Evolutionary conservation across 2,329 filamentous ascomycete species (phyloP).

Genomic region (Ustilaginoidea virens): DNA sequence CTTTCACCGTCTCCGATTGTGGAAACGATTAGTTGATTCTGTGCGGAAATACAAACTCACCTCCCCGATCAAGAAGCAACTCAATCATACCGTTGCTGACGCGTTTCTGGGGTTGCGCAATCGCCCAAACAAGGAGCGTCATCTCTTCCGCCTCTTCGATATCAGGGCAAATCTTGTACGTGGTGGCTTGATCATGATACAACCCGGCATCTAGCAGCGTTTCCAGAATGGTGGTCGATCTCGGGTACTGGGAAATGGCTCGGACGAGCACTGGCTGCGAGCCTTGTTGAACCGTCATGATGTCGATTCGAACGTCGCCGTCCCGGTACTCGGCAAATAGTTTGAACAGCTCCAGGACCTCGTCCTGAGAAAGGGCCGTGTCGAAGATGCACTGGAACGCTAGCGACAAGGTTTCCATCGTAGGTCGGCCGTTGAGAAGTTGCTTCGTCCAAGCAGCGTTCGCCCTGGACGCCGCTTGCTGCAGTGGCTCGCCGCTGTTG

Average conservation of each 20-base stretch:
- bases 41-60: conserved; percentile 13
- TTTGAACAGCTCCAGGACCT: conserved; percentile 31
- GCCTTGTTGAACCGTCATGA: conserved; percentile 26
- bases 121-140: conserved; percentile 43
- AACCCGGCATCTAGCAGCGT: conserved; percentile 40
- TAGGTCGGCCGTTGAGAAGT: conserved; percentile 34
- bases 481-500: conserved; percentile 36
- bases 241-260: conserved; percentile 38
- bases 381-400: conserved; percentile 43
- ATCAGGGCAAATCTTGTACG: conserved; percentile 26
- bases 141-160: conserved; percentile 36
- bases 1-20: no score
- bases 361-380: conserved; percentile 31
- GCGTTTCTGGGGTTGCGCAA: conserved; percentile 47
- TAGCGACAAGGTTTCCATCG: conserved; percentile 30
- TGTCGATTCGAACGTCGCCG: conserved; percentile 32
- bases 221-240: conserved; percentile 34
- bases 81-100: conserved; percentile 43
- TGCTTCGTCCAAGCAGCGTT: conserved; percentile 31
- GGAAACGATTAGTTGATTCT: conserved; percentile 5
- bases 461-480: conserved; percentile 35
- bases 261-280: conserved; percentile 33
- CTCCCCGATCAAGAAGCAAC: conserved; percentile 32
- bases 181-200: conserved; percentile 39
- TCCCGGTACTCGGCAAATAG: conserved; percentile 35